These are phyloP conservation scores for Aegilops bicornis DNA, from an alignment of 176 grass and related monocot genomes.

Conservation along the genomic window DNA sequence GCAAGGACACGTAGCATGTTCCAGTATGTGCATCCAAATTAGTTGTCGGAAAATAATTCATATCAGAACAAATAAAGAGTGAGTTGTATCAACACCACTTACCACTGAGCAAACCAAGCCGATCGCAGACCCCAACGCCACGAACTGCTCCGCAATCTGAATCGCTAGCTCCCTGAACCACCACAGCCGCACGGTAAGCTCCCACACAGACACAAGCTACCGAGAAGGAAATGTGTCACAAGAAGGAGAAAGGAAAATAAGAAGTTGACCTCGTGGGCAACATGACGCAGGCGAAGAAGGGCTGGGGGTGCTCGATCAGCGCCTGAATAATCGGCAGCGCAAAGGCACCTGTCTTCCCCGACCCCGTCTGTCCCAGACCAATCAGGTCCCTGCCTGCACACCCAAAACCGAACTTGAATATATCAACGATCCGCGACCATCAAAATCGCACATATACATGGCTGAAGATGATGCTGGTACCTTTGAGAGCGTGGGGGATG, in stretches of 20 bases:
- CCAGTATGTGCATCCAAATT: background rate
- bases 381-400: constrained; percentile 71
- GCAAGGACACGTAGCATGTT: background rate
- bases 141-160: constrained; percentile 85
- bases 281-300: constrained; percentile 78
- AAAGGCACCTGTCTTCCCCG: constrained; percentile 86
- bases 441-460: background rate
- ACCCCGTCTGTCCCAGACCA: constrained; percentile 80
- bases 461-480: background rate
- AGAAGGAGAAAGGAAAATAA: background rate
- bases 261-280: constrained; percentile 47
- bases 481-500: constrained; percentile 56
- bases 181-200: background rate
- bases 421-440: background rate
- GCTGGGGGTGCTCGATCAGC: constrained; percentile 46
- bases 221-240: background rate
- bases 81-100: constrained; percentile 12
- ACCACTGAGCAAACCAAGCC: constrained; percentile 69
- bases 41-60: background rate
- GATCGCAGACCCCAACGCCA: constrained; percentile 74
- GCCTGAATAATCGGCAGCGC: constrained; percentile 76
- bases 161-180: constrained; percentile 80
- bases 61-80: background rate
- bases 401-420: background rate
- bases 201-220: background rate